Evolutionary conservation across 2,329 filamentous ascomycete species (phyloP).

Genomic region (Dactylellina leptospora): DNA sequence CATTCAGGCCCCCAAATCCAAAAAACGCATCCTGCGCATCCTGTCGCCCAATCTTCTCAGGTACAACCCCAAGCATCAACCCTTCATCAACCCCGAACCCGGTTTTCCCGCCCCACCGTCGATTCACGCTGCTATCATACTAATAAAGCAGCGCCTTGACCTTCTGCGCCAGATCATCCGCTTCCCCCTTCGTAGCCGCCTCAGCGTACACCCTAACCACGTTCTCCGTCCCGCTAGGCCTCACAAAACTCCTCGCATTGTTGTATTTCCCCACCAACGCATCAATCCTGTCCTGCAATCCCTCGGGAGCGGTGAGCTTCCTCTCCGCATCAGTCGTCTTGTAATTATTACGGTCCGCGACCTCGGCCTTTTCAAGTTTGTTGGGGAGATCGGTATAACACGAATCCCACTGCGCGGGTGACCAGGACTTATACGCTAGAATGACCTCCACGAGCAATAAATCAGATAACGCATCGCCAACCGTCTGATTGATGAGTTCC

Average conservation of each 20-base stretch:
- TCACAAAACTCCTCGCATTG: conserved; percentile 86
- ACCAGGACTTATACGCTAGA: conserved; percentile 93
- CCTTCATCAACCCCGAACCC: conserved; percentile 13
- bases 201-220: conserved; percentile 96
- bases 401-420: conserved; percentile 85
- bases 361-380: conserved; percentile 90
- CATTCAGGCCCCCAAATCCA: conserved; percentile 9
- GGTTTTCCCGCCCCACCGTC: conserved; percentile 14
- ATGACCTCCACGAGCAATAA: conserved; percentile 96
- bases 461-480: conserved; percentile 94
- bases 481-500: conserved; percentile 96
- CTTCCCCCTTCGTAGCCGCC: conserved; percentile 85
- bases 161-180: conserved; percentile 86
- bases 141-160: conserved; percentile 79
- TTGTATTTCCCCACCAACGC: conserved; percentile 88
- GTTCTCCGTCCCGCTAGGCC: conserved; percentile 94
- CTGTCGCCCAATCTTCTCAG: neutral
- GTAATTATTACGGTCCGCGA: conserved; percentile 86
- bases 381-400: conserved; percentile 96
- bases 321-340: conserved; percentile 91
- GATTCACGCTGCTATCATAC: conserved; percentile 31
- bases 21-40: conserved; percentile 23
- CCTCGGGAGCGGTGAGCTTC: conserved; percentile 78
- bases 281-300: conserved; percentile 86
- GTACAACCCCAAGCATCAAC: conserved; percentile 11